Evolutionary conservation across 192 early-diverging fungal species (phyloP).

Genomic region (Coemansia sp.): DNA sequence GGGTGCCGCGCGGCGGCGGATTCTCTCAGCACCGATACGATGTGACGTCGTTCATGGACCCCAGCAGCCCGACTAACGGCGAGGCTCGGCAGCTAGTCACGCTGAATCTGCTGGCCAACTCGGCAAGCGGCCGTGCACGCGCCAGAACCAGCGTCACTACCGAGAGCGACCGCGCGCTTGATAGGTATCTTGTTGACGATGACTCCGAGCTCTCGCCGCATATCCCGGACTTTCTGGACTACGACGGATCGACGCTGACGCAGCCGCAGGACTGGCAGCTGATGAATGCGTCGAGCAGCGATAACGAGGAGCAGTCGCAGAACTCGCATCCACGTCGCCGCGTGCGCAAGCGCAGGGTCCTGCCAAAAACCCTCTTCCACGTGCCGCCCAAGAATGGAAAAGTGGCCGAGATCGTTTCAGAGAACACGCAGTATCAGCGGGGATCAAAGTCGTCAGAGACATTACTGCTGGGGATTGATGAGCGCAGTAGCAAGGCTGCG

Average conservation of each 20-base stretch:
- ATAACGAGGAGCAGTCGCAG: constrained; percentile 27
- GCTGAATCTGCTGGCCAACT: constrained; percentile 36
- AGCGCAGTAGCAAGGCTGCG: constrained; percentile 1
- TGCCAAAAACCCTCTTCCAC: constrained; percentile 43
- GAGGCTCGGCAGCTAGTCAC: constrained; percentile 22
- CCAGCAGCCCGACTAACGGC: constrained; percentile 37
- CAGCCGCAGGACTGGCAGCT: constrained; percentile 51
- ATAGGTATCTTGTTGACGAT: constrained; percentile 1
- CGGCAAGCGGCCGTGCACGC: constrained; percentile 16
- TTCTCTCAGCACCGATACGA: constrained; percentile 9
- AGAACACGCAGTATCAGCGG: constrained; percentile 10
- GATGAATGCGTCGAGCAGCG: constrained; percentile 49
- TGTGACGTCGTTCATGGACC: constrained; percentile 31
- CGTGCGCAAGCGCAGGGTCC: constrained; percentile 53
- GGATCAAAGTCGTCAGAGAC: constrained; percentile 33
- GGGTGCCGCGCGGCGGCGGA: background rate
- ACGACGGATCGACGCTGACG: constrained; percentile 52
- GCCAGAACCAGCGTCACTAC: constrained; percentile 12
- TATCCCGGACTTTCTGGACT: constrained; percentile 30
- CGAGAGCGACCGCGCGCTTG: constrained; percentile 10
- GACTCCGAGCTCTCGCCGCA: constrained; percentile 5
- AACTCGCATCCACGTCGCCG: constrained; percentile 32
- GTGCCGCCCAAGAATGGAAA: constrained; percentile 14
- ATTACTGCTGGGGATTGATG: constrained; percentile 7
- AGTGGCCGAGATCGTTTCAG: constrained; percentile 7